Base-by-base conservation (phyloP, 257 asterid species). In the Petunia secreta region DNA sequence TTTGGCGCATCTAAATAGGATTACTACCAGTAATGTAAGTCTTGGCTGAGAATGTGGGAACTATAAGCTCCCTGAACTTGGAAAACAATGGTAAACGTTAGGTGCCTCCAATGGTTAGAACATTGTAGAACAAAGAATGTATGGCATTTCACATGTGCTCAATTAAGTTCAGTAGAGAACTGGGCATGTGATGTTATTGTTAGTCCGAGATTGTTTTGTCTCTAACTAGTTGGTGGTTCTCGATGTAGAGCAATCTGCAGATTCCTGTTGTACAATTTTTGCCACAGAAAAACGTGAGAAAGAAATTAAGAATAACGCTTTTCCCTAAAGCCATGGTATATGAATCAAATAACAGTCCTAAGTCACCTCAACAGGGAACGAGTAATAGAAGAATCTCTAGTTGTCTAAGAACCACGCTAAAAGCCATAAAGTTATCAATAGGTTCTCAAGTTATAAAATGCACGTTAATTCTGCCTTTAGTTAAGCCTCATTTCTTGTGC, bases 181-280 rank as follows among this genome's bases (percentile, higher is more conserved):
- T 68, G 55, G 8, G 38, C 40, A 68, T 68, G 55, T 25, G 44
- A 4, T 68, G 38, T 4, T 68, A 43, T 44, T 68, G 55, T 44
- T 8, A 68, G 75, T 68, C 10, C 9, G 8, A 68, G 57, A 68
- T 44, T 43, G 1, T 68, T 0, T 55, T 41, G 39, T 67, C 8
- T 67, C 40, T 4, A 68, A 43, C 39, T 43, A 68, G 6, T 50
- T 43, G 53, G 55, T 50, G 13, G 55, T 50, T 50, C 55, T 50
- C 55, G 16, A 43, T 68, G 16, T 43, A 68, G 50, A 64, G 39
- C 57, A 68, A 16, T 68, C 75, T 68, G 75, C n/a, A 68, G 57
- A 54, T 68, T 66, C 54, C 8, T 68, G 75, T 68, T 43, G 75
- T 68, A 68, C 57, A 8, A 43, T n/a, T 44, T 67, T 44, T 68